Conservation (phyloP, 768 basidiomycete genomes). For the Lactarius sp. region DNA sequence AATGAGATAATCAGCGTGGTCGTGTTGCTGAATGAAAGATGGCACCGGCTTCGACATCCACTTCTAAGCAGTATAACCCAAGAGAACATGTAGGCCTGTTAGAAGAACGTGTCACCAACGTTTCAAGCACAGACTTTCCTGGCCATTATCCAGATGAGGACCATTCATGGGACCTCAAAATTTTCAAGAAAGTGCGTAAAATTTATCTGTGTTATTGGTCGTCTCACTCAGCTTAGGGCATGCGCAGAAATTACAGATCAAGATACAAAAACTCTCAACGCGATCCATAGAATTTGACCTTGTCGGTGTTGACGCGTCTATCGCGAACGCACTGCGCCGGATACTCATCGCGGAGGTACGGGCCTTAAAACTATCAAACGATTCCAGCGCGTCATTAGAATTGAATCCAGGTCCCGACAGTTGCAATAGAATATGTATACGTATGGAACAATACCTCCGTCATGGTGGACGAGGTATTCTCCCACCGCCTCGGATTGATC, state of each 20-base stretch:
- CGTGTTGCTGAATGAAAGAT: background rate
- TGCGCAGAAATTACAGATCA: slow-evolving; percentile 65
- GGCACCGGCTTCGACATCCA: slow-evolving; percentile 9
- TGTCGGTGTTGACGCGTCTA: slow-evolving; percentile 90
- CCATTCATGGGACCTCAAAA: slow-evolving; percentile 72
- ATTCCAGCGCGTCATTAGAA: background rate
- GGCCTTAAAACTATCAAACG: slow-evolving; percentile 23
- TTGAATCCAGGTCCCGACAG: slow-evolving; percentile 68
- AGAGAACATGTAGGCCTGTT: slow-evolving; percentile 60
- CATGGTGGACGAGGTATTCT: slow-evolving; percentile 88
- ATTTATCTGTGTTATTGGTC: slow-evolving; percentile 27
- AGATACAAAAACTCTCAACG: slow-evolving; percentile 74
- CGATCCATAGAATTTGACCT: slow-evolving; percentile 91
- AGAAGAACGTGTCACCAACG: slow-evolving; percentile 68
- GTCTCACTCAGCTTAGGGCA: slow-evolving; percentile 28
- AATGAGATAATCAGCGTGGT: too few relatives aligned
- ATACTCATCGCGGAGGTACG: slow-evolving; percentile 89
- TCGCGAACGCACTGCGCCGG: slow-evolving; percentile 91
- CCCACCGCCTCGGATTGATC: slow-evolving; percentile 87
- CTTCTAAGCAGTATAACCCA: slow-evolving; percentile 33
- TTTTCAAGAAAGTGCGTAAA: slow-evolving; percentile 63
- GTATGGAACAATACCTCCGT: slow-evolving; percentile 94
- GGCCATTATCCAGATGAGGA: slow-evolving; percentile 85
- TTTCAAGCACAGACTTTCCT: slow-evolving; percentile 87
- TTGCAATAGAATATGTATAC: slow-evolving; percentile 88